Evolutionary conservation across 2,329 filamentous ascomycete species (phyloP).

Genomic region (Aspergillus bombycis): DNA sequence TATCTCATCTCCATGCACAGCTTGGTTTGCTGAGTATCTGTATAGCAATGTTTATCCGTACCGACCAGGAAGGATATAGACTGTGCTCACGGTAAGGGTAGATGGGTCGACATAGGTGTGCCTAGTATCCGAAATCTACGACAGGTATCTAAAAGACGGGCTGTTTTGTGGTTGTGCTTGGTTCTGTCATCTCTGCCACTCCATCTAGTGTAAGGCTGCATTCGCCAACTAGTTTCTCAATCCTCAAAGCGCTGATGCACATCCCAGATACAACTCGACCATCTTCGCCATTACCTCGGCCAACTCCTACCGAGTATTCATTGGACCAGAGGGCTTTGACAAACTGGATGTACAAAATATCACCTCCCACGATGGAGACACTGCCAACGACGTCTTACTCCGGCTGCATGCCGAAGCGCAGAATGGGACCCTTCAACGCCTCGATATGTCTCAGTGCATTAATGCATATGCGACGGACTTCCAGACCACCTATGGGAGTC

Average conservation of each 20-base stretch:
- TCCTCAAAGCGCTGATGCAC: background rate
- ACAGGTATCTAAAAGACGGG: slow-evolving; percentile 9
- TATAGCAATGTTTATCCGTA: slow-evolving; percentile 31
- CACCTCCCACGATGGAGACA: background rate
- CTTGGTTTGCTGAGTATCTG: background rate
- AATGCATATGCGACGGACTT: slow-evolving; percentile 20
- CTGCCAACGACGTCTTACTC: background rate
- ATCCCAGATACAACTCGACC: slow-evolving; percentile 24
- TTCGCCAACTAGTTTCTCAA: background rate
- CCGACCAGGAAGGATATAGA: slow-evolving; percentile 38
- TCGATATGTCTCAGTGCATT: slow-evolving; percentile 18
- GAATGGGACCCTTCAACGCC: background rate
- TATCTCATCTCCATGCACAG: background rate
- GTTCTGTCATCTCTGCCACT: slow-evolving; percentile 4
- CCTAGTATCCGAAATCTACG: slow-evolving; percentile 31
- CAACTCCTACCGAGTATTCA: slow-evolving; percentile 22
- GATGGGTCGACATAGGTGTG: slow-evolving; percentile 37
- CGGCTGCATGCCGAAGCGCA: slow-evolving; percentile 8
- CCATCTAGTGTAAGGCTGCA: slow-evolving; percentile 3
- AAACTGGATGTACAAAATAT: background rate
- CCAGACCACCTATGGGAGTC: slow-evolving; percentile 12
- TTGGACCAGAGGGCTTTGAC: slow-evolving; percentile 10
- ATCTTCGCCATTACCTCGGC: slow-evolving; percentile 22
- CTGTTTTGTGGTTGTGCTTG: slow-evolving; percentile 14
- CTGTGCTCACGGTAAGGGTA: slow-evolving; percentile 29